Conservation (phyloP, 2,329 filamentous ascomycete genomes). For the Akanthomyces lecanii region DNA sequence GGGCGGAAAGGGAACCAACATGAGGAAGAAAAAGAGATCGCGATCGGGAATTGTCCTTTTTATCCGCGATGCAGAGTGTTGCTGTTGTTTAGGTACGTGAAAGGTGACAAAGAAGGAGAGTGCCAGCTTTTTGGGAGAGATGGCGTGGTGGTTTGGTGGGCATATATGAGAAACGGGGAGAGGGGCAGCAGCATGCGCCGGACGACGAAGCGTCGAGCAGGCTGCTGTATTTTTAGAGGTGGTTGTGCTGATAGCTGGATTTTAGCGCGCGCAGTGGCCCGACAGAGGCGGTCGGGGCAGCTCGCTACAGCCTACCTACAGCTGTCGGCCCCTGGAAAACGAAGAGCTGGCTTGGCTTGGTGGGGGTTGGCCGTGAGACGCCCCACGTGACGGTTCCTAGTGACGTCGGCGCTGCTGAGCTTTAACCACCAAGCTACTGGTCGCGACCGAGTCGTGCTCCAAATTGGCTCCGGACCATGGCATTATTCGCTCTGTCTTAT, state of each 20-base stretch:
- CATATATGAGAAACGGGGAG: conserved; percentile 4
- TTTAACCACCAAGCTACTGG: background rate
- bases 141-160: conserved; percentile 11
- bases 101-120: conserved; percentile 1
- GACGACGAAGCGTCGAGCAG: background rate
- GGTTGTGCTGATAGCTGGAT: background rate
- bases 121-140: background rate
- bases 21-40: background rate
- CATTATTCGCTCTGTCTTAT: background rate
- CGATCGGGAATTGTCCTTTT: background rate
- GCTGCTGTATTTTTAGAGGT: background rate
- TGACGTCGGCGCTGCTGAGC: conserved; percentile 16
- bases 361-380: conserved; percentile 31
- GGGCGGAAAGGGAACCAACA: background rate
- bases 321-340: conserved; percentile 12
- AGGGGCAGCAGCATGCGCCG: background rate
- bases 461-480: background rate
- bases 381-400: conserved; percentile 28
- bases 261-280: conserved; percentile 23
- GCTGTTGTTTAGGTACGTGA: background rate
- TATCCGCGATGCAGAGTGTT: background rate
- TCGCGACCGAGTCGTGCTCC: background rate
- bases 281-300: conserved; percentile 21
- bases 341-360: conserved; percentile 18
- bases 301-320: conserved; percentile 28